A percentile compares a stretch with the other conserved stretches of the same genome.
These are phyloP conservation scores for Acrocalymma vagum DNA, from an alignment of 2,329 filamentous ascomycete genomes.

Conservation along the genomic window DNA sequence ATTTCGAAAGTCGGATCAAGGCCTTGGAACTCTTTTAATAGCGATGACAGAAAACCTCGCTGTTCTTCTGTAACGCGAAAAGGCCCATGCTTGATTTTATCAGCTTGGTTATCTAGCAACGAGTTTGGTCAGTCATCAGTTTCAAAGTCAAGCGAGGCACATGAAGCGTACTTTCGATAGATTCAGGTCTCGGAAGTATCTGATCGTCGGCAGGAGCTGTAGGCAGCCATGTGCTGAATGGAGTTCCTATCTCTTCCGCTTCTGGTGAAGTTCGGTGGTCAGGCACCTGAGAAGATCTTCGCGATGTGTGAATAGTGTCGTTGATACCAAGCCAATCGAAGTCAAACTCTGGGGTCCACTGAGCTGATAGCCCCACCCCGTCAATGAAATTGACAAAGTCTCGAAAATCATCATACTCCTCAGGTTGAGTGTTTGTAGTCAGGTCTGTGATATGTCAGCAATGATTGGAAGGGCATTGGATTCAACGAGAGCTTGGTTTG, in stretches of 20 bases:
- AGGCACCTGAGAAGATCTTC: slow-evolving; percentile 27
- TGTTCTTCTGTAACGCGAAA: slow-evolving; percentile 37
- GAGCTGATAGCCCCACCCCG: slow-evolving; percentile 38
- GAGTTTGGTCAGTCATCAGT: slow-evolving; percentile 1
- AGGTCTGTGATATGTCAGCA: too few species aligned
- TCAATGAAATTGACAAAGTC: slow-evolving; percentile 44
- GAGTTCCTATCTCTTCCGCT: slow-evolving; percentile 38
- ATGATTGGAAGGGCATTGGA: too few species aligned
- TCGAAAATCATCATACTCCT: slow-evolving; percentile 41
- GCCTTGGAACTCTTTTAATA: slow-evolving; percentile 25
- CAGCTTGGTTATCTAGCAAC: slow-evolving; percentile 22
- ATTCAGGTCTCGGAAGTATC: slow-evolving; percentile 28
- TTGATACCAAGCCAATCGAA: slow-evolving; percentile 35
- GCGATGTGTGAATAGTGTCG: slow-evolving; percentile 25
- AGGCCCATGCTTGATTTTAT: slow-evolving; percentile 25
- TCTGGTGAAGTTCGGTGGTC: slow-evolving; percentile 21
- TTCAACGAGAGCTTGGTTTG: too few species aligned
- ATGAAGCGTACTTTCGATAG: slow-evolving; percentile 27
- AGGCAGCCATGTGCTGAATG: slow-evolving; percentile 41
- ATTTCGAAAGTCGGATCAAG: slow-evolving; percentile 36
- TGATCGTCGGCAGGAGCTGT: slow-evolving; percentile 38
- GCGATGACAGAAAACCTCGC: slow-evolving; percentile 27
- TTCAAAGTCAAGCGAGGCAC: too few species aligned
- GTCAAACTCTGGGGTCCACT: slow-evolving; percentile 42
- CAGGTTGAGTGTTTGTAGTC: too few species aligned